A percentile compares a stretch with the other conserved stretches of the same genome.
Conservation (phyloP, 306 rosid species). For the Glycine soja region DNA sequence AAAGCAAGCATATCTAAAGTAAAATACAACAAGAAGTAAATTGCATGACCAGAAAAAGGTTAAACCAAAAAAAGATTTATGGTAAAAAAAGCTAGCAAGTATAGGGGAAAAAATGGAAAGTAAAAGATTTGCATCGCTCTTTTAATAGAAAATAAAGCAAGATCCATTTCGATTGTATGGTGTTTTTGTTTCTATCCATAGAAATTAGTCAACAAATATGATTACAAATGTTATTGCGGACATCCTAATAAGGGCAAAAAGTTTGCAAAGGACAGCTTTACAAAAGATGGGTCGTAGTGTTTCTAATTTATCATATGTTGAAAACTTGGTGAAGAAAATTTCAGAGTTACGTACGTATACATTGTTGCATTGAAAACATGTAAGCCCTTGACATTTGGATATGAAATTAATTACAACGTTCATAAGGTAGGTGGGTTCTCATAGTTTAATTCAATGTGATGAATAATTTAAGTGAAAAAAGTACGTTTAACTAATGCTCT, state of each 20-base stretch:
- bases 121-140: conserved; percentile 45
- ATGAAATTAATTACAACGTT: conserved; percentile 15
- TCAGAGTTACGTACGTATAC: conserved; percentile 16
- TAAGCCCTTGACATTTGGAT: conserved; percentile 31
- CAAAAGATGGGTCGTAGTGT: conserved; percentile 45
- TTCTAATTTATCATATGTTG: conserved; percentile 10
- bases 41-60: conserved; percentile 46
- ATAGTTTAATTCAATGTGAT: neutral
- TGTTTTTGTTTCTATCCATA: conserved; percentile 38
- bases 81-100: conserved; percentile 69
- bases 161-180: conserved; percentile 37
- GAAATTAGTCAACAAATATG: conserved; percentile 74
- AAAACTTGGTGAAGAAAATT: conserved; percentile 1
- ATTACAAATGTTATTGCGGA: conserved; percentile 55
- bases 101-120: conserved; percentile 61
- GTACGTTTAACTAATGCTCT: neutral
- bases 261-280: conserved; percentile 41
- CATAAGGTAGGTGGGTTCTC: conserved; percentile 13
- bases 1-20: conserved; percentile 40
- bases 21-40: conserved; percentile 47
- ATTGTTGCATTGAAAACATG: conserved; percentile 37
- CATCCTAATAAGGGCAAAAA: conserved; percentile 49
- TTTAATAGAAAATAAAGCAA: conserved; percentile 46
- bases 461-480: neutral
- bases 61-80: conserved; percentile 43